Percentiles rank a stretch among this genome's conserved stretches.
Conservation (phyloP, 1,284 basidiomycete genomes). For the Trametes polyzona region DNA sequence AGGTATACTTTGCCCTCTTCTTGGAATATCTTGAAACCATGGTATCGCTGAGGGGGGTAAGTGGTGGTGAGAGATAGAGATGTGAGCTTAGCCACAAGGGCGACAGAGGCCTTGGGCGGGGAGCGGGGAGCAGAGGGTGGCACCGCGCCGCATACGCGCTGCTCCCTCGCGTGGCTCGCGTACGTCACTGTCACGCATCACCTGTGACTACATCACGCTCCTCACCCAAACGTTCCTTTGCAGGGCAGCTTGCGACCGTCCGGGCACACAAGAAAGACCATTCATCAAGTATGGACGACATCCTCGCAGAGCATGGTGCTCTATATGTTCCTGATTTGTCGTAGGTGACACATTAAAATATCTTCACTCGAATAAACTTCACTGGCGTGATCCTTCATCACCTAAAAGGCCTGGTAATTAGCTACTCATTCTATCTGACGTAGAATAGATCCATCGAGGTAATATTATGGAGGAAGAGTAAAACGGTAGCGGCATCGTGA, state of each 20-base stretch:
- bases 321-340: too few relatives aligned
- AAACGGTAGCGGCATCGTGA: too few relatives aligned
- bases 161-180: conserved; percentile 10
- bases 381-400: too few relatives aligned
- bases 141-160: conserved; percentile 14
- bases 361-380: too few relatives aligned
- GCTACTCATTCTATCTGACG: too few relatives aligned
- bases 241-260: background rate
- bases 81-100: conserved; percentile 4
- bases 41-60: background rate
- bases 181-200: conserved; percentile 8
- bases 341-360: too few relatives aligned
- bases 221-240: background rate
- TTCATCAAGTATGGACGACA: too few relatives aligned
- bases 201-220: background rate
- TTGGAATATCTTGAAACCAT: conserved; percentile 35
- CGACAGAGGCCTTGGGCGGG: background rate
- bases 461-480: too few relatives aligned
- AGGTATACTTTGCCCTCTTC: conserved; percentile 44
- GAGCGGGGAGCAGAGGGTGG: conserved; percentile 3
- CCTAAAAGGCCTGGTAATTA: too few relatives aligned
- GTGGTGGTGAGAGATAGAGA: background rate
- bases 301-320: too few relatives aligned
- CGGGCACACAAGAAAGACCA: background rate
- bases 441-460: too few relatives aligned